A percentile compares a stretch with the other conserved stretches of the same genome.
Evolutionary conservation across 169 alveolate genomes (phyloP).

Genomic region (Theileria annulata): DNA sequence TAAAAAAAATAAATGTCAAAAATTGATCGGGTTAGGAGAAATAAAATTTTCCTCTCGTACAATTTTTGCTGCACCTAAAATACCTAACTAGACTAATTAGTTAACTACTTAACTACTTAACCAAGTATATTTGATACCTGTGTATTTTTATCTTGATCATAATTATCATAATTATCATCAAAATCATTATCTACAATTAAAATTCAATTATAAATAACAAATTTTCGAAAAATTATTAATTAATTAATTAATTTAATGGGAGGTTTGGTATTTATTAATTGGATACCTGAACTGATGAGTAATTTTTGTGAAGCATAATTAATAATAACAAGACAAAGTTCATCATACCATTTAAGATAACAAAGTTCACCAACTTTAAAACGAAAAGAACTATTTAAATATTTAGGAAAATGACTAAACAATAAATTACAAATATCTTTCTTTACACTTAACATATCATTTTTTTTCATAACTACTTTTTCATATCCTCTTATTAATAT

Average conservation of each 20-base stretch:
- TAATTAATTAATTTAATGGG: no score
- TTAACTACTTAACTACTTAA: no score
- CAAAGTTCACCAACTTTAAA: conserved; percentile 64
- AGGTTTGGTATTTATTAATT: no score
- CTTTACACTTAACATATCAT: background rate
- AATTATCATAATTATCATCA: conserved; percentile 15
- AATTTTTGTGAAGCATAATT: conserved; percentile 60
- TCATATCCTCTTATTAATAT: background rate
- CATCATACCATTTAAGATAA: conserved; percentile 49
- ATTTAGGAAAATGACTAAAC: conserved; percentile 60
- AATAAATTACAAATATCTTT: conserved; percentile 50
- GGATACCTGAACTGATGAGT: conserved; percentile 19
- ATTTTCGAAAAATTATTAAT: background rate
- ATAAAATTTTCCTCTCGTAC: background rate
- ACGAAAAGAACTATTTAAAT: conserved; percentile 30
- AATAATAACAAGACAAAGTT: conserved; percentile 48
- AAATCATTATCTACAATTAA: conserved; percentile 10
- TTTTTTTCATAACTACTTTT: background rate
- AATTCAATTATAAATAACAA: no score
- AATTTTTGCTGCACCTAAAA: background rate
- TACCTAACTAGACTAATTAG: no score
- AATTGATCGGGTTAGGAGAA: no score
- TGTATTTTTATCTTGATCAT: background rate
- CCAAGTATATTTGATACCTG: background rate
- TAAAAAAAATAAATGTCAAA: no score